These are phyloP conservation scores for Apiospora hydei DNA, from an alignment of 2,329 filamentous ascomycete genomes.

Conservation along the genomic window DNA sequence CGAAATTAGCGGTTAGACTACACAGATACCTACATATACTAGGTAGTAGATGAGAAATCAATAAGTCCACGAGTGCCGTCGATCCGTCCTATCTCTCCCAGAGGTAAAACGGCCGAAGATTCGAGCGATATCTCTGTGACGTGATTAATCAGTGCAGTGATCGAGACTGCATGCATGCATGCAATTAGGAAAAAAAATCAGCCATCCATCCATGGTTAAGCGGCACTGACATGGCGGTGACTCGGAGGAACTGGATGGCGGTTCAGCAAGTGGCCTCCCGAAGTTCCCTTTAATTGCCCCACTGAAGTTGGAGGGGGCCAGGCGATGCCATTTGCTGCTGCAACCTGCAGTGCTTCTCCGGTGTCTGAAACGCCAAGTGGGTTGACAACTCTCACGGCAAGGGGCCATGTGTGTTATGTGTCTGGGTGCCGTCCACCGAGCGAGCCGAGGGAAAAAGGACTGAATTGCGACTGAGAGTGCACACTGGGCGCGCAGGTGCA, in stretches of 20 bases:
- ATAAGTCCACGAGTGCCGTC: neutral
- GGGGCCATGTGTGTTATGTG: neutral
- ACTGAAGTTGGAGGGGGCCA: slow-evolving; percentile 1
- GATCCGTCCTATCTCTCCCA: too few species aligned
- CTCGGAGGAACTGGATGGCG: neutral
- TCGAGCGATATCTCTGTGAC: neutral
- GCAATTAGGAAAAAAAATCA: neutral
- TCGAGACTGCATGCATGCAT: neutral
- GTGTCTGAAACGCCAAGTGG: slow-evolving; percentile 9
- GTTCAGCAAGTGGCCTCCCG: slow-evolving; percentile 3
- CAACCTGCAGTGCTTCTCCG: neutral
- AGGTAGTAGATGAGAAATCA: slow-evolving; percentile 7
- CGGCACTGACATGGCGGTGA: slow-evolving; percentile 19
- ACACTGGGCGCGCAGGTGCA: neutral
- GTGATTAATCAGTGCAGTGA: neutral
- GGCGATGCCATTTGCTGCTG: neutral
- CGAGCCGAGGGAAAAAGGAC: neutral
- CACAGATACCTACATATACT: neutral
- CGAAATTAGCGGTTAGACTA: slow-evolving; percentile 10
- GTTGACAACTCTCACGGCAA: neutral
- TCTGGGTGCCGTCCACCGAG: neutral
- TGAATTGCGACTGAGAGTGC: too few species aligned
- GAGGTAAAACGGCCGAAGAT: neutral
- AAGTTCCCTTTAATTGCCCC: neutral
- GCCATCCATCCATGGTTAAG: neutral